Conservation (phyloP, 2,329 filamentous ascomycete genomes). For the Paraconiothyrium brasiliense region DNA sequence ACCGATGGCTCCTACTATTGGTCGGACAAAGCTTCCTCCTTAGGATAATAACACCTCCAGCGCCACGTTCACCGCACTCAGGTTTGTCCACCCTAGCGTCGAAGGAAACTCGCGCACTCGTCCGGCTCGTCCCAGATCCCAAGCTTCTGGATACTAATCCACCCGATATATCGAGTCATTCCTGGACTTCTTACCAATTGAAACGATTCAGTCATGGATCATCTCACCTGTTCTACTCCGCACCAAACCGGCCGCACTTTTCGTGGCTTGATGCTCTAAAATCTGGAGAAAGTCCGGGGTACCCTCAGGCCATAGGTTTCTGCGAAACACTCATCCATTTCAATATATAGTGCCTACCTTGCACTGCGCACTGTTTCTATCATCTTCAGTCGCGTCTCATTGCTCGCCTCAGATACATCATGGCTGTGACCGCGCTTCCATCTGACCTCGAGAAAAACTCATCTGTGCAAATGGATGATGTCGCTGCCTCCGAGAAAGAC, state of each 20-base stretch:
- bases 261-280: slow-evolving; percentile 2
- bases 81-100: not conserved
- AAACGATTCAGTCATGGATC: not conserved
- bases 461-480: slow-evolving; percentile 29
- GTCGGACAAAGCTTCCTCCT: not conserved
- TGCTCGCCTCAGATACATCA: slow-evolving; percentile 11
- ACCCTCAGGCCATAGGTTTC: slow-evolving; percentile 17
- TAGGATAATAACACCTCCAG: not conserved
- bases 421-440: slow-evolving; percentile 19
- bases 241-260: slow-evolving; percentile 2
- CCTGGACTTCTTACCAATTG: not conserved
- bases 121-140: not conserved
- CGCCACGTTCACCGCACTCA: not conserved
- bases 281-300: slow-evolving; percentile 38
- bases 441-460: slow-evolving; percentile 29
- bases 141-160: not conserved
- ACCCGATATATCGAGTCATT: not conserved
- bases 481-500: slow-evolving; percentile 28
- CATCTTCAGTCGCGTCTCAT: not conserved
- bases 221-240: not conserved
- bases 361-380: not conserved
- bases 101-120: not conserved
- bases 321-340: slow-evolving; percentile 32
- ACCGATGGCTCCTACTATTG: not conserved
- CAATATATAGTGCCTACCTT: slow-evolving; percentile 23